phyloP scores from a whole-genome alignment of 306 rosid species.

The Heteromeles arbutifolia region DNA sequence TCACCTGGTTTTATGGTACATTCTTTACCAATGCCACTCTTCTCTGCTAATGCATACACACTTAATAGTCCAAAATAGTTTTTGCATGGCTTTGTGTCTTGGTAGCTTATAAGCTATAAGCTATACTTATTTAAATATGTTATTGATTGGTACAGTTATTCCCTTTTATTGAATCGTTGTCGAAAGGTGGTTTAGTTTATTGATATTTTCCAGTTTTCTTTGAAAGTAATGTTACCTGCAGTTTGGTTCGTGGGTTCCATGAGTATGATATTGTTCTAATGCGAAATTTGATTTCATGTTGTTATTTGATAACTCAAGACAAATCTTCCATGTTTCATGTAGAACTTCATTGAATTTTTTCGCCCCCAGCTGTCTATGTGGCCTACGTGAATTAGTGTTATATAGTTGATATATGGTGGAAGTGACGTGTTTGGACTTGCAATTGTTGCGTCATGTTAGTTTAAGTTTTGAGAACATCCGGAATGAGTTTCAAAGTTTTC shows the following conservation, averaged over 20 bases:
- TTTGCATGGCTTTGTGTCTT: not conserved
- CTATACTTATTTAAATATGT: not conserved
- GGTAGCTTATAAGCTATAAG: not conserved
- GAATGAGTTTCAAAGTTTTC: not conserved
- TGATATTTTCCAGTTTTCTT: not conserved
- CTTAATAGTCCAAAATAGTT: not conserved
- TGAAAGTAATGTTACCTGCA: not conserved
- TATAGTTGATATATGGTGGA: not conserved
- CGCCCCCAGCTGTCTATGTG: not conserved
- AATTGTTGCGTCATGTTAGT: not conserved
- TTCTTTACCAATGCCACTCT: constrained; percentile 8
- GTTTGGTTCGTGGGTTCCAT: not conserved
- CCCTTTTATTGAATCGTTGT: not conserved
- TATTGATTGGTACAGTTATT: not conserved
- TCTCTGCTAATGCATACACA: not conserved
- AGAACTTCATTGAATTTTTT: not conserved
- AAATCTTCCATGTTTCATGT: not conserved
- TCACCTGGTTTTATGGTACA: constrained; percentile 84
- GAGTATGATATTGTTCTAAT: not conserved
- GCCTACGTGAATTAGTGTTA: not conserved
- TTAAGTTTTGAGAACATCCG: not conserved
- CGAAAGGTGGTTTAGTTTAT: not conserved
- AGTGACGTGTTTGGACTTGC: not conserved
- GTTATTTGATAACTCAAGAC: not conserved
- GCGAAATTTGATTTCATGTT: not conserved